Conservation (phyloP, 2,329 filamentous ascomycete genomes). For the Aaosphaeria pasadenensis region DNA sequence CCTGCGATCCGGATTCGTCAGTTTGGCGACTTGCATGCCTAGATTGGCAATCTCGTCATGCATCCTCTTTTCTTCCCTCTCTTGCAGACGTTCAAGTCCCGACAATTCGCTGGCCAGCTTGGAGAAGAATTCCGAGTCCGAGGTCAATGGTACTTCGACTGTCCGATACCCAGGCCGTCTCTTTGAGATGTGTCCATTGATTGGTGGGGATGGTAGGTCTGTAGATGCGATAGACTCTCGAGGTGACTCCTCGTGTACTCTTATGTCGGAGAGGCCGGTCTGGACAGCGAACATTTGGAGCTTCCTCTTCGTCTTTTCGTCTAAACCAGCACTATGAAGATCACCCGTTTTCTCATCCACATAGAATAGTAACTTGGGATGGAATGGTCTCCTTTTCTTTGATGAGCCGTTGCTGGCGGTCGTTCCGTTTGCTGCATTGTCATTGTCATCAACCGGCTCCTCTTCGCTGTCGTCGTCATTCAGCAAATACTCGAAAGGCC, state of each 20-base stretch:
- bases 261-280: constrained; percentile 41
- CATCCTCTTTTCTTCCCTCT: constrained; percentile 63
- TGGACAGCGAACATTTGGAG: constrained; percentile 59
- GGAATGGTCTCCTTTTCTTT: constrained; percentile 41
- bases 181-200: not conserved
- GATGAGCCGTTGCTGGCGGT: not conserved
- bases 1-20: constrained; percentile 63
- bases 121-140: constrained; percentile 77
- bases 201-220: not conserved
- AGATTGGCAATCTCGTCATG: constrained; percentile 61
- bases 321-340: constrained; percentile 66
- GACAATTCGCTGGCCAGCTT: constrained; percentile 70
- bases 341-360: constrained; percentile 65
- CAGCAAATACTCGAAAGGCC: constrained; percentile 38
- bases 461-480: constrained; percentile 11
- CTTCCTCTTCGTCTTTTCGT: constrained; percentile 62
- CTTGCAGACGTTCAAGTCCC: constrained; percentile 66
- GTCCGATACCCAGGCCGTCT: constrained; percentile 33
- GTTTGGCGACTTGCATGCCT: constrained; percentile 60
- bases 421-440: not conserved
- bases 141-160: constrained; percentile 73
- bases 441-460: constrained; percentile 1
- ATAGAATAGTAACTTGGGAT: constrained; percentile 68
- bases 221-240: not conserved
- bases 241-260: constrained; percentile 21